These are phyloP conservation scores for Metschnikowia corniflorae DNA, from an alignment of 805 yeast species.

Conservation along the genomic window DNA sequence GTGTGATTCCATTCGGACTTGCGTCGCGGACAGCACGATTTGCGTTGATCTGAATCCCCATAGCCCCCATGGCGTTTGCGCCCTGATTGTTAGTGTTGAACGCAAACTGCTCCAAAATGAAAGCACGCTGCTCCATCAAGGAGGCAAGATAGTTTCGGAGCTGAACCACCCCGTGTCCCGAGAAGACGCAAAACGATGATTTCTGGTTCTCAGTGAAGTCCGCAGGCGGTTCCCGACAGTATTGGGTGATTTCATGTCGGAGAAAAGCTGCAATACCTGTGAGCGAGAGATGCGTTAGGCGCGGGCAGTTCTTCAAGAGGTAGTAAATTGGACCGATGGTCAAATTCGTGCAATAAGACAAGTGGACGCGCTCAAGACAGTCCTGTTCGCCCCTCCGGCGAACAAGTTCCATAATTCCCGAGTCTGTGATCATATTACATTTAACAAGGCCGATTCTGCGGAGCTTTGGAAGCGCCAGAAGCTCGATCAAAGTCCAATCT, in stretches of 20 bases:
- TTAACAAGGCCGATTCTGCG: constrained; percentile 92
- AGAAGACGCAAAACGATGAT: constrained; percentile 84
- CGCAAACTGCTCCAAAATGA: constrained; percentile 17
- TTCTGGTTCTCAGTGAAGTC: constrained; percentile 88
- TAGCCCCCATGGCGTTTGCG: background rate
- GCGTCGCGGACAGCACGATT: background rate
- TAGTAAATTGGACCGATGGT: constrained; percentile 74
- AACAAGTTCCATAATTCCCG: constrained; percentile 68
- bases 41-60: background rate
- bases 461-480: constrained; percentile 72
- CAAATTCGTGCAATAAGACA: constrained; percentile 83
- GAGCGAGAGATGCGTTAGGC: constrained; percentile 82
- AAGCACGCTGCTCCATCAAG: constrained; percentile 18
- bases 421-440: constrained; percentile 83
- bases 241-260: constrained; percentile 77
- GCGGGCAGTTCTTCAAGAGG: constrained; percentile 75
- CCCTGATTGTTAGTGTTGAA: constrained; percentile 8
- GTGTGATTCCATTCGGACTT: constrained; percentile 1
- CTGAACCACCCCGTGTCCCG: constrained; percentile 81
- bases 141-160: constrained; percentile 64
- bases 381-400: constrained; percentile 69
- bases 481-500: constrained; percentile 71
- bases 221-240: constrained; percentile 88
- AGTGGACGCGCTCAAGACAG: constrained; percentile 86
- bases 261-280: constrained; percentile 92